phyloP scores from a whole-genome alignment of 1,284 basidiomycete species.

The Tilletia indica region DNA sequence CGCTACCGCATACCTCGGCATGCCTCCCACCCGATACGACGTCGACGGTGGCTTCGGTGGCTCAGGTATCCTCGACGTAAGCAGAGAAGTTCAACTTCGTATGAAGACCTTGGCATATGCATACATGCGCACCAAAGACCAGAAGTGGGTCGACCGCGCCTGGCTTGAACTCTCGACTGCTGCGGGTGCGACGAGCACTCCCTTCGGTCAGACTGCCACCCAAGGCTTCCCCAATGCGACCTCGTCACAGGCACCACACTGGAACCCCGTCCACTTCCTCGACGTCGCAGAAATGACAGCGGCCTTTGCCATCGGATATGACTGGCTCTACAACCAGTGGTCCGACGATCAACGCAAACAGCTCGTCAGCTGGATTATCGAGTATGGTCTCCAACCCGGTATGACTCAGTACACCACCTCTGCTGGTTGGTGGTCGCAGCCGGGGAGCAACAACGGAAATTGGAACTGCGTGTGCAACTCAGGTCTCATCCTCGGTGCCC shows the following conservation, averaged over 20 bases:
- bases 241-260: conserved; percentile 61
- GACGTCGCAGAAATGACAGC: conserved; percentile 82
- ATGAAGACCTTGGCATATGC: conserved; percentile 91
- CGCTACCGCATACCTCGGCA: conserved; percentile 69
- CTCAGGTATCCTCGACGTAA: conserved; percentile 89
- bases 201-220: conserved; percentile 61
- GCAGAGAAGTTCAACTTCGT: conserved; percentile 82
- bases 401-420: conserved; percentile 60
- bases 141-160: conserved; percentile 79
- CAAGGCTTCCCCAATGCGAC: conserved; percentile 1
- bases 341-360: conserved; percentile 68
- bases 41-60: conserved; percentile 66
- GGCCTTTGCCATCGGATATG: conserved; percentile 73
- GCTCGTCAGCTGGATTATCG: conserved; percentile 74
- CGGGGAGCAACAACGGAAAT: conserved; percentile 66
- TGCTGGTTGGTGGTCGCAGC: conserved; percentile 59
- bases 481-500: conserved; percentile 81
- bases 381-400: conserved; percentile 64
- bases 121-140: conserved; percentile 81
- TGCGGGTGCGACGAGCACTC: conserved; percentile 52
- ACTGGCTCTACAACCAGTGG: conserved; percentile 88
- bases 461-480: conserved; percentile 98
- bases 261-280: conserved; percentile 90
- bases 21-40: conserved; percentile 67
- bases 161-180: conserved; percentile 70